Evolutionary conservation across 1,284 basidiomycete species (phyloP).

Genomic region (Cutaneotrichosporon mucoides): DNA sequence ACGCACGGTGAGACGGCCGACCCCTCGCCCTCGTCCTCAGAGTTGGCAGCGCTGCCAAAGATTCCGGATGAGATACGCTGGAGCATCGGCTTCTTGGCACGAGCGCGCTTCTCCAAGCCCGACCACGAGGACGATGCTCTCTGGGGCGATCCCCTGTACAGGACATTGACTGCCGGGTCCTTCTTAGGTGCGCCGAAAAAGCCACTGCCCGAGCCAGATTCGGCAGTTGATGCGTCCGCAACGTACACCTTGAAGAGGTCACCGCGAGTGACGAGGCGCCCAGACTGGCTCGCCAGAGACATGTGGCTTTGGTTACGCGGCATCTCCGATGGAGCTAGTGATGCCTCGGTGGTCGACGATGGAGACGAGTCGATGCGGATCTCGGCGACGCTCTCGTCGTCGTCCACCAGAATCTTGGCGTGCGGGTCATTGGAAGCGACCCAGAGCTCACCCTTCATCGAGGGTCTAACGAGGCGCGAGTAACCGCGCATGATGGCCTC

Average conservation of each 20-base stretch:
- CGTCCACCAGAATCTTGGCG: conserved; percentile 26
- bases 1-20: conserved; percentile 51
- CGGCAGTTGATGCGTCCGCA: conserved; percentile 28
- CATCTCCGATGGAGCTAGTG: neutral
- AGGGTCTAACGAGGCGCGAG: conserved; percentile 34
- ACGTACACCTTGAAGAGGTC: conserved; percentile 45
- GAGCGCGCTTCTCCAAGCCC: conserved; percentile 35
- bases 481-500: conserved; percentile 65
- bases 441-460: conserved; percentile 35
- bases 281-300: conserved; percentile 10
- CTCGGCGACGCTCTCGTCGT: conserved; percentile 34
- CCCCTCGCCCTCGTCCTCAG: conserved; percentile 30
- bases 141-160: conserved; percentile 10
- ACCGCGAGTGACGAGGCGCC: conserved; percentile 29
- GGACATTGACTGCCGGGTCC: conserved; percentile 14
- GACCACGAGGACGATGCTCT: conserved; percentile 29
- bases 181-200: conserved; percentile 7
- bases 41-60: conserved; percentile 26
- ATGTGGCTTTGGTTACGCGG: neutral
- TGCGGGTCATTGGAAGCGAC: conserved; percentile 27
- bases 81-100: conserved; percentile 35
- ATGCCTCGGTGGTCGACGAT: neutral
- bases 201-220: conserved; percentile 1
- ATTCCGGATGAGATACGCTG: conserved; percentile 35
- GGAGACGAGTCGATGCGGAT: conserved; percentile 22